These are phyloP conservation scores for Penicillium sp. DNA, from an alignment of 2,329 filamentous ascomycete species.

Conservation along the genomic window DNA sequence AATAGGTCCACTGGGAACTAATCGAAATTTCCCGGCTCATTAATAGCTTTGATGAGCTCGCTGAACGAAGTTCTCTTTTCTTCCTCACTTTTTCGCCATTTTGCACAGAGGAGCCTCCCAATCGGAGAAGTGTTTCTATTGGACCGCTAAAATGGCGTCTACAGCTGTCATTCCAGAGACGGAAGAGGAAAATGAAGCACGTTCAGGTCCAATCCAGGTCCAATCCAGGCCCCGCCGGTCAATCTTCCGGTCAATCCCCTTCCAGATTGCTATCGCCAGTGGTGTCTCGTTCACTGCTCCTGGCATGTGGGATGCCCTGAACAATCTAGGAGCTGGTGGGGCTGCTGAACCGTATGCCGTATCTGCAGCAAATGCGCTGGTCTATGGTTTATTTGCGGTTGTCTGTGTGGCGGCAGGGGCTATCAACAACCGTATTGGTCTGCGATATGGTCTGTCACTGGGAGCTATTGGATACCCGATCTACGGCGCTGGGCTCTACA, in stretches of 20 bases:
- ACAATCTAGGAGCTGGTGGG: constrained; percentile 52
- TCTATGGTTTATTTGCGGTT: constrained; percentile 48
- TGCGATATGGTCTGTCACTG: constrained; percentile 41
- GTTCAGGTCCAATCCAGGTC: no score
- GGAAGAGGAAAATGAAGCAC: constrained; percentile 1
- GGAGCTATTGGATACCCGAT: constrained; percentile 49
- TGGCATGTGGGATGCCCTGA: constrained; percentile 55
- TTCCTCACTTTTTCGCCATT: not conserved
- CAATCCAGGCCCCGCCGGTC: constrained; percentile 10
- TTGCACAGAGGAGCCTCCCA: not conserved
- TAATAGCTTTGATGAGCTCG: no score
- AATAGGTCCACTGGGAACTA: not conserved
- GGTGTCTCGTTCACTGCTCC: constrained; percentile 27
- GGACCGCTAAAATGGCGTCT: constrained; percentile 4
- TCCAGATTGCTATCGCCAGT: constrained; percentile 24
- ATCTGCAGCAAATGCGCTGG: constrained; percentile 51
- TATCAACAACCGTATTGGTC: constrained; percentile 49
- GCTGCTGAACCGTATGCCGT: constrained; percentile 52
- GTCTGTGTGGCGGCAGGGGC: constrained; percentile 50
- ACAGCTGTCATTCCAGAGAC: not conserved
- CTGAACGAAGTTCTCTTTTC: no score
- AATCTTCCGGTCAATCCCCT: constrained; percentile 24
- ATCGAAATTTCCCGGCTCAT: not conserved
- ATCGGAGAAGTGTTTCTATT: constrained; percentile 4
- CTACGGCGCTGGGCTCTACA: constrained; percentile 50